These are phyloP conservation scores for Aquanectria penicillioides DNA, from an alignment of 2,329 filamentous ascomycete species.

Conservation along the genomic window DNA sequence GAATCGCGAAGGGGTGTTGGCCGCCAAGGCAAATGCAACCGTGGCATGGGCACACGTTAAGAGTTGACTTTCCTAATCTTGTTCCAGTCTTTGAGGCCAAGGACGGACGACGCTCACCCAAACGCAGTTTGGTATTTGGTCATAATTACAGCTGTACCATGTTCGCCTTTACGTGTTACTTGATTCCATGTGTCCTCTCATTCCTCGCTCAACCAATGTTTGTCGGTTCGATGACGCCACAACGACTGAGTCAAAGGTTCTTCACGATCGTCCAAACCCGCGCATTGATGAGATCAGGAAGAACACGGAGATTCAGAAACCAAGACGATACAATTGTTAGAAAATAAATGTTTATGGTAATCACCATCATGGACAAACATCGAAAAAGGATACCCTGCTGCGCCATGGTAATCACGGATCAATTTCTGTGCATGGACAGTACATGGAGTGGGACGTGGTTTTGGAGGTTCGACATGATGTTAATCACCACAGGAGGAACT, in stretches of 20 bases:
- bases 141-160: too few relatives aligned
- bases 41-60: constrained; percentile 31
- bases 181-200: too few relatives aligned
- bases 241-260: too few relatives aligned
- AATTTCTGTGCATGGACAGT: too few relatives aligned
- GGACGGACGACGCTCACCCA: constrained; percentile 32
- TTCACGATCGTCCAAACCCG: neutral
- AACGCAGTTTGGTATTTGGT: too few relatives aligned
- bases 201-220: too few relatives aligned
- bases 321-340: constrained; percentile 21
- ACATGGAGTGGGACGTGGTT: neutral
- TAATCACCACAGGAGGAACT: constrained; percentile 6
- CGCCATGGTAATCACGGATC: too few relatives aligned
- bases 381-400: constrained; percentile 17
- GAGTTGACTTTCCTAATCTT: neutral
- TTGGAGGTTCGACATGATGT: constrained; percentile 3
- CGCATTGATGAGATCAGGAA: neutral
- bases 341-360: constrained; percentile 39
- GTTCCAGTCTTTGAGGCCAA: neutral
- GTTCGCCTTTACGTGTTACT: too few relatives aligned
- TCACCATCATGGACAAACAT: constrained; percentile 30
- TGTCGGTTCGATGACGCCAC: too few relatives aligned
- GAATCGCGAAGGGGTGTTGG: constrained; percentile 26
- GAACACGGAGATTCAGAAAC: too few relatives aligned
- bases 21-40: constrained; percentile 28